phyloP scores from a whole-genome alignment of 1,139 yeast genomes.

The Hyphopichia pseudoburtonii region DNA sequence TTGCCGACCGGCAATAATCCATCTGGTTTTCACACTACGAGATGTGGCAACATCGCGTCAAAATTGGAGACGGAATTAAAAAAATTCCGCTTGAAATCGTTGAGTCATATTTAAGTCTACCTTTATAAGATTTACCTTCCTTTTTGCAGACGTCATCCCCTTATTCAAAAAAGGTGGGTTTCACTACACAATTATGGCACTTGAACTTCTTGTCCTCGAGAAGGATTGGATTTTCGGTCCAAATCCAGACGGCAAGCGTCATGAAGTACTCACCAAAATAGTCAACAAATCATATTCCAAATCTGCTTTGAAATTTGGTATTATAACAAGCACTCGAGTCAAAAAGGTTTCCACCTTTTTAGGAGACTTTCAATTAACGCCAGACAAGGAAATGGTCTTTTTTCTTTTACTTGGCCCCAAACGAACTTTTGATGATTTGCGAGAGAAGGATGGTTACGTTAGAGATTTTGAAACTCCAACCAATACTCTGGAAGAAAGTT shows the following conservation, averaged over 20 bases:
- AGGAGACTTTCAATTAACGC: slow-evolving; percentile 23
- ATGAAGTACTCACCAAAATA: slow-evolving; percentile 18
- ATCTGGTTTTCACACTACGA: too few relatives aligned
- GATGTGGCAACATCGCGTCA: too few relatives aligned
- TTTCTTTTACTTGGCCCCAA: slow-evolving; percentile 31
- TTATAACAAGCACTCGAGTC: slow-evolving; percentile 46
- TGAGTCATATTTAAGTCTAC: too few relatives aligned
- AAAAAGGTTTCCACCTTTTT: slow-evolving; percentile 25
- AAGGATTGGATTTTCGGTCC: slow-evolving; percentile 22
- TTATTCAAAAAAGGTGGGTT: too few relatives aligned
- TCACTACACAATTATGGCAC: slow-evolving; percentile 14
- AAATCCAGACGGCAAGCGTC: slow-evolving; percentile 9
- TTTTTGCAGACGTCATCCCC: too few relatives aligned
- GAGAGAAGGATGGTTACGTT: slow-evolving; percentile 11
- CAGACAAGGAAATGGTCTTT: slow-evolving; percentile 18
- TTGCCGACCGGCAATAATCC: too few relatives aligned
- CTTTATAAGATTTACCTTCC: too few relatives aligned
- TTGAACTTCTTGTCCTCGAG: slow-evolving; percentile 24
- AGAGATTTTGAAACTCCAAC: slow-evolving; percentile 23
- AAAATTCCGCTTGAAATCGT: too few relatives aligned
- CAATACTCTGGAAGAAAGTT: slow-evolving; percentile 18
- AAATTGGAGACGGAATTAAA: too few relatives aligned
- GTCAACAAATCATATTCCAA: slow-evolving; percentile 52
- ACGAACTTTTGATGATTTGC: slow-evolving; percentile 14
- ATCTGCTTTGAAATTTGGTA: slow-evolving; percentile 40